Conservation (phyloP, 2,329 filamentous ascomycete species). For the Aureobasidium namibiae region DNA sequence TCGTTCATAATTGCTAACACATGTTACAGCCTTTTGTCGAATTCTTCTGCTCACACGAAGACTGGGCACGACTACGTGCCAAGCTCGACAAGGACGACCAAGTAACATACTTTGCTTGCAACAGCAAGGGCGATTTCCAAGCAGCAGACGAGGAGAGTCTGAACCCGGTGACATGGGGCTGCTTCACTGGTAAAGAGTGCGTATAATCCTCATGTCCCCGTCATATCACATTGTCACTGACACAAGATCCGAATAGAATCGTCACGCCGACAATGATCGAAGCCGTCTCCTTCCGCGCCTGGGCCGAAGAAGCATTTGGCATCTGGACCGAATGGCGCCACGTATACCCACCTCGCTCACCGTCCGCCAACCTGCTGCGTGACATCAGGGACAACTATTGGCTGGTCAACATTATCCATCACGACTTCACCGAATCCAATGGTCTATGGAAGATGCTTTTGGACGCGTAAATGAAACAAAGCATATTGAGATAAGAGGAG, state of each 20-base stretch:
- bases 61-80: slow-evolving; percentile 61
- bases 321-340: slow-evolving; percentile 93
- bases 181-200: slow-evolving; percentile 79
- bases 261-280: slow-evolving; percentile 95
- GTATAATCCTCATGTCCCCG: slow-evolving; percentile 7
- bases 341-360: slow-evolving; percentile 69
- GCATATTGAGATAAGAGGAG: too few relatives aligned
- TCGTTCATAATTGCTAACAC: background rate
- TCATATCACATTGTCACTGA: background rate
- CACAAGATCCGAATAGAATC: slow-evolving; percentile 41
- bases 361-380: slow-evolving; percentile 64
- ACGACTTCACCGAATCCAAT: slow-evolving; percentile 63
- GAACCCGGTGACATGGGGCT: slow-evolving; percentile 95
- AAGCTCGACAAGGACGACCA: slow-evolving; percentile 58
- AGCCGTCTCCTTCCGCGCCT: slow-evolving; percentile 85
- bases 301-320: slow-evolving; percentile 90
- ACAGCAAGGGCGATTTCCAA: slow-evolving; percentile 67
- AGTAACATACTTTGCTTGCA: slow-evolving; percentile 83
- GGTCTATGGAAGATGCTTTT: slow-evolving; percentile 64
- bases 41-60: slow-evolving; percentile 71
- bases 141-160: slow-evolving; percentile 60
- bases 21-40: slow-evolving; percentile 68
- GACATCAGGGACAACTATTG: slow-evolving; percentile 62
- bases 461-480: slow-evolving; percentile 21
- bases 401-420: slow-evolving; percentile 86